These are phyloP conservation scores for Orbilia oligospora DNA, from an alignment of 2,329 filamentous ascomycete genomes.

Conservation along the genomic window DNA sequence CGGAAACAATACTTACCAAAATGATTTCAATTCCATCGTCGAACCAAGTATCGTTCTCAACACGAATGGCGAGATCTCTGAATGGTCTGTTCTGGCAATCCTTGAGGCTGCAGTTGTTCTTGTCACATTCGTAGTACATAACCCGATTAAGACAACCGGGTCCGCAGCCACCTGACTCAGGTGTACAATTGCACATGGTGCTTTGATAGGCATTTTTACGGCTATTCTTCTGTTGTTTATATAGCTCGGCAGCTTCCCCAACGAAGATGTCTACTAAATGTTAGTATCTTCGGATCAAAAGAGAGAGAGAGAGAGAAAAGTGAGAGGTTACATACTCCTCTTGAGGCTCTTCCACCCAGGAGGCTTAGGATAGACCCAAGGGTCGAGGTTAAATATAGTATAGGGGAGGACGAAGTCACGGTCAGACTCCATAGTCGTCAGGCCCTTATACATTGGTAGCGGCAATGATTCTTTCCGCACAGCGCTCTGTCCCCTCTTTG, in stretches of 20 bases:
- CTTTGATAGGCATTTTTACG: constrained; percentile 71
- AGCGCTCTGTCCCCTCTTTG: constrained; percentile 70
- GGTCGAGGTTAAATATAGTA: constrained; percentile 88
- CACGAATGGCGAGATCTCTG: constrained; percentile 80
- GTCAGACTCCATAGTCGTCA: constrained; percentile 78
- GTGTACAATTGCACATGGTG: constrained; percentile 77
- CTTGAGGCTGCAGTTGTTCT: constrained; percentile 84
- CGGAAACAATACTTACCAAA: constrained; percentile 66
- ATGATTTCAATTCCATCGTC: constrained; percentile 95
- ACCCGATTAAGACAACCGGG: constrained; percentile 94
- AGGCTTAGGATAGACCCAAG: constrained; percentile 88
- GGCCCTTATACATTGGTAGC: constrained; percentile 82
- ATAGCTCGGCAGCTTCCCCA: constrained; percentile 82
- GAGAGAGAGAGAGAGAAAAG: background rate
- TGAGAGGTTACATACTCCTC: constrained; percentile 85
- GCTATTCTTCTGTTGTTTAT: constrained; percentile 85
- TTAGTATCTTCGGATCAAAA: constrained; percentile 26
- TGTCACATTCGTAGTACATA: constrained; percentile 97
- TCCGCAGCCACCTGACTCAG: constrained; percentile 81
- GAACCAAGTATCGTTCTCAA: constrained; percentile 84
- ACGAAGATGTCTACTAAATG: constrained; percentile 82
- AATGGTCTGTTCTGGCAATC: constrained; percentile 90
- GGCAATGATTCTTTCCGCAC: constrained; percentile 71
- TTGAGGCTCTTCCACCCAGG: constrained; percentile 93
- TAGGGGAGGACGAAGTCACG: constrained; percentile 90